These are phyloP conservation scores for Rosa rugosa DNA, from an alignment of 306 rosid genomes.

Conservation along the genomic window DNA sequence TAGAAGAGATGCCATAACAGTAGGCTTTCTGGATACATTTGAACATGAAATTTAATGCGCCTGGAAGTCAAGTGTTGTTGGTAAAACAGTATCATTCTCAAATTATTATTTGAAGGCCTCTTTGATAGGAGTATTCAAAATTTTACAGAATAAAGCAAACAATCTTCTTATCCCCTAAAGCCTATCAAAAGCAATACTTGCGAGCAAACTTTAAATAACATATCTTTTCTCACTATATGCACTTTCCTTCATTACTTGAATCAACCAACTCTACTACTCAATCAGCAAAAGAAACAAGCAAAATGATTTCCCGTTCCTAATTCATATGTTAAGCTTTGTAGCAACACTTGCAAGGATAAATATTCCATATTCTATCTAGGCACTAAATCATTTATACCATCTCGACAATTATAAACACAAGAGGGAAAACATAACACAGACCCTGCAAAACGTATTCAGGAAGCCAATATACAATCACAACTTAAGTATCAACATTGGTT, in stretches of 20 bases:
- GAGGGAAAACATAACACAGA: neutral
- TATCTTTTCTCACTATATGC: no score
- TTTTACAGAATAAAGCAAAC: no score
- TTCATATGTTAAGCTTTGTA: neutral
- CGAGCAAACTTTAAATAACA: neutral
- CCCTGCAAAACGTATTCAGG: neutral
- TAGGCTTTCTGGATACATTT: neutral
- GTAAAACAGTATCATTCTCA: neutral
- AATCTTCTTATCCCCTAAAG: no score
- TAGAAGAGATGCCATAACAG: neutral
- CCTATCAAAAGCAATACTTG: no score
- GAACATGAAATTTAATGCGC: neutral
- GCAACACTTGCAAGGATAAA: neutral
- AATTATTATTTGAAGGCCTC: neutral
- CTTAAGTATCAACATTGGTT: neutral
- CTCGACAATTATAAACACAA: neutral
- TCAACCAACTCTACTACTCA: neutral
- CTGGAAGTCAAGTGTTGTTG: neutral
- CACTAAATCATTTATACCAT: neutral
- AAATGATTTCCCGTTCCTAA: neutral
- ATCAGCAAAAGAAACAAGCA: neutral
- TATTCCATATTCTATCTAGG: neutral
- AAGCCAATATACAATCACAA: neutral
- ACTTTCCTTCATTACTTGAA: neutral
- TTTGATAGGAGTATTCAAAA: neutral